Conservation (phyloP, 176 grass and related monocot species). For the Carex littledalei region DNA sequence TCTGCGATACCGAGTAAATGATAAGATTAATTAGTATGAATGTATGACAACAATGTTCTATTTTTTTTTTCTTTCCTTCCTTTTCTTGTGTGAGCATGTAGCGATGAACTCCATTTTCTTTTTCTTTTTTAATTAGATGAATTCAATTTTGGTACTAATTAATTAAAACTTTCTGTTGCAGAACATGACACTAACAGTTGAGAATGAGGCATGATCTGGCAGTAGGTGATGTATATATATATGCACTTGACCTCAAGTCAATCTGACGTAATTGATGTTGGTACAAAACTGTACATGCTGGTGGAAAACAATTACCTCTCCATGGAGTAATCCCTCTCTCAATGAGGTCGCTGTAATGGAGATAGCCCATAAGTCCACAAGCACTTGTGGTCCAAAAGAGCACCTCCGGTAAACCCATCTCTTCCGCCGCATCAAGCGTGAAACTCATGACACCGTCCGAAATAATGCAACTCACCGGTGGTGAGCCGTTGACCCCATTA, state of each 20-base stretch:
- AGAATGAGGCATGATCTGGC: neutral
- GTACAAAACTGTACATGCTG: neutral
- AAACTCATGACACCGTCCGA: constrained; percentile 77
- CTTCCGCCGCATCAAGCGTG: constrained; percentile 45
- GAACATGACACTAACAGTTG: neutral
- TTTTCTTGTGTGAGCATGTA: neutral
- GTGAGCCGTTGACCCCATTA: neutral
- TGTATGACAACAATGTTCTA: neutral
- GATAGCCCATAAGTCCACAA: constrained; percentile 56
- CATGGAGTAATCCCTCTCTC: constrained; percentile 38
- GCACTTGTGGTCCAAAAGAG: constrained; percentile 74
- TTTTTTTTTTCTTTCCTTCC: neutral
- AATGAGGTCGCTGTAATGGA: constrained; percentile 43
- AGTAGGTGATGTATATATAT: neutral
- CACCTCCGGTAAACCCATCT: constrained; percentile 49
- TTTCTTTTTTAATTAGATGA: neutral
- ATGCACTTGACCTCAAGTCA: too few relatives aligned
- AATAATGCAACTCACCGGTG: constrained; percentile 57
- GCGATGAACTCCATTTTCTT: neutral
- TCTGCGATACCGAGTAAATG: constrained; percentile 20
- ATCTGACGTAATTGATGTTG: neutral
- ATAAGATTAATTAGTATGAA: neutral
- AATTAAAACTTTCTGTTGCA: neutral
- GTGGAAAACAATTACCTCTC: constrained; percentile 28
- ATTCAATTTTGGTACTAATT: neutral